A percentile compares a stretch with the other conserved stretches of the same genome.
phyloP scores from a whole-genome alignment of 306 rosid species.

The Dalbergia oliveri region DNA sequence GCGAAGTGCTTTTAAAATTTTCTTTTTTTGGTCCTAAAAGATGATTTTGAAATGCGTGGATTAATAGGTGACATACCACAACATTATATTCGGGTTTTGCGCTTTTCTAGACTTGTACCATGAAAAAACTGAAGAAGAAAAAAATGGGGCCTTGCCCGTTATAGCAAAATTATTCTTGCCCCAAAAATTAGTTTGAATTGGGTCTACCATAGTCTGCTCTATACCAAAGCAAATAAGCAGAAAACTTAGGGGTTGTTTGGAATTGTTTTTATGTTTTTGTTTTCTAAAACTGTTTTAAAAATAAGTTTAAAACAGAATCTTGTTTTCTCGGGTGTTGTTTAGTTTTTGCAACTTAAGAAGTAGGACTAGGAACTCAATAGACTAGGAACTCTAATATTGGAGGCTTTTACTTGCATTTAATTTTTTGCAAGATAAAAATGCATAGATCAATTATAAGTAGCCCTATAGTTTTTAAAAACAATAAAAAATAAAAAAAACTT shows the following conservation, averaged over 20 bases:
- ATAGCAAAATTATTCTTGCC: neutral
- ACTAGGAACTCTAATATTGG: too few relatives aligned
- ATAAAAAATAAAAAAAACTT: neutral
- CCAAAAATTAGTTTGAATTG: slow-evolving; percentile 16
- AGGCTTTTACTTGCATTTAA: slow-evolving; percentile 24
- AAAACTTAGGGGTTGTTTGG: too few relatives aligned
- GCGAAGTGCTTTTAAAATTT: neutral
- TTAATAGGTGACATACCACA: neutral
- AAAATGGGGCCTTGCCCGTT: slow-evolving; percentile 9
- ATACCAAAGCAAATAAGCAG: slow-evolving; percentile 16
- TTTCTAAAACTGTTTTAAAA: too few relatives aligned
- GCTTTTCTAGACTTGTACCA: neutral
- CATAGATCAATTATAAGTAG: slow-evolving; percentile 5
- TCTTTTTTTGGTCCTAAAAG: neutral
- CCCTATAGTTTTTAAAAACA: neutral
- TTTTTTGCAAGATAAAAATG: neutral
- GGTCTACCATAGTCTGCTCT: neutral
- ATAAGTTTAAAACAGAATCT: too few relatives aligned
- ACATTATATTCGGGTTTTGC: slow-evolving; percentile 16
- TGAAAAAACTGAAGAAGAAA: neutral
- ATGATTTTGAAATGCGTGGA: neutral
- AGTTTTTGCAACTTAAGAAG: slow-evolving; percentile 24
- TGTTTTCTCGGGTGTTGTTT: slow-evolving; percentile 20
- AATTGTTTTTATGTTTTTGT: too few relatives aligned
- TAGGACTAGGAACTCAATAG: slow-evolving; percentile 20